These are phyloP conservation scores for Zasmidium citrigriseum DNA, from an alignment of 2,329 filamentous ascomycete species.

Conservation along the genomic window DNA sequence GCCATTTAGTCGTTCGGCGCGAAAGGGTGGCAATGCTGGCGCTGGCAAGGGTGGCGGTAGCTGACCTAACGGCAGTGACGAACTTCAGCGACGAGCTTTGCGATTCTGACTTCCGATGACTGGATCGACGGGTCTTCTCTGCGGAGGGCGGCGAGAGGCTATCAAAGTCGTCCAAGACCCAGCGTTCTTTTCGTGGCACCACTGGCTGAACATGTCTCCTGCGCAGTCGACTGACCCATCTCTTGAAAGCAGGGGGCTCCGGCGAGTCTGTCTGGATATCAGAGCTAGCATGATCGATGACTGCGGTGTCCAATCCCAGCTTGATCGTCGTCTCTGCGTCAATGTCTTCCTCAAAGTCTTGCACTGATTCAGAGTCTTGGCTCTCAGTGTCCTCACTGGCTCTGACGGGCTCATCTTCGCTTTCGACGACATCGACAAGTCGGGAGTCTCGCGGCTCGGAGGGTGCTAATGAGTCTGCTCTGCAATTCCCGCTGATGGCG, in stretches of 20 bases:
- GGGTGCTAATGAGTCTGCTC: conserved; percentile 6
- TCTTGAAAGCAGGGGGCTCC: conserved; percentile 60
- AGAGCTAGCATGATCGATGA: conserved; percentile 5
- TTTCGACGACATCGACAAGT: conserved; percentile 18
- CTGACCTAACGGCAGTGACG: conserved; percentile 78
- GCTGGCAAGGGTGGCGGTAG: conserved; percentile 74
- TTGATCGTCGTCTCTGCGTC: conserved; percentile 3
- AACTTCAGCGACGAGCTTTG: conserved; percentile 77
- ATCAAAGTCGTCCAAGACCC: conserved; percentile 40
- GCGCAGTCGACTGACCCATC: conserved; percentile 72
- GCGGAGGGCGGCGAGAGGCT: conserved; percentile 10
- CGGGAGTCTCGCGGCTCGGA: conserved; percentile 1
- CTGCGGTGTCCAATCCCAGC: not conserved
- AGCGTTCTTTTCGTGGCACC: conserved; percentile 36
- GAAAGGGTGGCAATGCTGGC: conserved; percentile 68
- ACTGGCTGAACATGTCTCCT: conserved; percentile 54
- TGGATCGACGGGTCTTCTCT: conserved; percentile 7
- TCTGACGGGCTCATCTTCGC: conserved; percentile 7
- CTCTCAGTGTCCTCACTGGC: not conserved
- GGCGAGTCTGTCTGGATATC: not conserved
- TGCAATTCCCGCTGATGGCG: conserved; percentile 7
- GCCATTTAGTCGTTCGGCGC: conserved; percentile 55
- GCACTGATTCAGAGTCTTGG: conserved; percentile 7
- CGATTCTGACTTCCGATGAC: conserved; percentile 51
- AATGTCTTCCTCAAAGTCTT: not conserved